A percentile compares a stretch with the other conserved stretches of the same genome.
Conservation (phyloP, 768 basidiomycete species). For the Termitomyces sp. region DNA sequence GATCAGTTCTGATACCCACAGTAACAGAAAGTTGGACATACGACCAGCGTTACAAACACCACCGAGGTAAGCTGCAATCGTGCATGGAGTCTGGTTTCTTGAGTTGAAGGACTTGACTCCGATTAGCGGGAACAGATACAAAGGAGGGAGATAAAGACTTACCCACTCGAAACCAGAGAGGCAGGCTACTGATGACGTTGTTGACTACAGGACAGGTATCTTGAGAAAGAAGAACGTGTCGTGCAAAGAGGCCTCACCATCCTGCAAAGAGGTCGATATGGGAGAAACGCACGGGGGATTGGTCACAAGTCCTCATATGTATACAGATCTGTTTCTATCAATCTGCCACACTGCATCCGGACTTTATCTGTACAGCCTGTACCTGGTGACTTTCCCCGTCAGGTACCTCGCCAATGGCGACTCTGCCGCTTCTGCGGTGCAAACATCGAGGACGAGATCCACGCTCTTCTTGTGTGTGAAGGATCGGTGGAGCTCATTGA, state of each 20-base stretch:
- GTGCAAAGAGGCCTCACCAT: conserved; percentile 9
- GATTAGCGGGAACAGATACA: background rate
- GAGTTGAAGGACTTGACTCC: conserved; percentile 33
- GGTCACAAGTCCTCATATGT: conserved; percentile 1
- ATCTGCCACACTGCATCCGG: conserved; percentile 2
- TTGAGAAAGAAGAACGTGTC: background rate
- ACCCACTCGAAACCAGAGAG: conserved; percentile 4
- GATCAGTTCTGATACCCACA: background rate
- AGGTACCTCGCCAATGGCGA: too few species aligned
- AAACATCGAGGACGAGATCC: too few species aligned
- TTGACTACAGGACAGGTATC: conserved; percentile 9
- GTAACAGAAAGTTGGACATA: conserved; percentile 14
- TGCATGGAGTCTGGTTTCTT: conserved; percentile 35
- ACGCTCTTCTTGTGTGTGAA: too few species aligned
- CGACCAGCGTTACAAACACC: conserved; percentile 35
- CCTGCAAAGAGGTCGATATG: background rate
- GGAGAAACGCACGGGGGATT: background rate
- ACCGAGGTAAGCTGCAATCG: conserved; percentile 36
- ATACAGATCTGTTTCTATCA: background rate
- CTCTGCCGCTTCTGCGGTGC: too few species aligned
- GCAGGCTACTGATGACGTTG: conserved; percentile 15
- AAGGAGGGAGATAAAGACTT: background rate
- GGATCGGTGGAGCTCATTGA: too few species aligned
- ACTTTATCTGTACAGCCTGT: background rate
- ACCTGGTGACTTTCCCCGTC: background rate